Conservation (phyloP, 352 stramenopile species). For the Phytophthora ohioensis region DNA sequence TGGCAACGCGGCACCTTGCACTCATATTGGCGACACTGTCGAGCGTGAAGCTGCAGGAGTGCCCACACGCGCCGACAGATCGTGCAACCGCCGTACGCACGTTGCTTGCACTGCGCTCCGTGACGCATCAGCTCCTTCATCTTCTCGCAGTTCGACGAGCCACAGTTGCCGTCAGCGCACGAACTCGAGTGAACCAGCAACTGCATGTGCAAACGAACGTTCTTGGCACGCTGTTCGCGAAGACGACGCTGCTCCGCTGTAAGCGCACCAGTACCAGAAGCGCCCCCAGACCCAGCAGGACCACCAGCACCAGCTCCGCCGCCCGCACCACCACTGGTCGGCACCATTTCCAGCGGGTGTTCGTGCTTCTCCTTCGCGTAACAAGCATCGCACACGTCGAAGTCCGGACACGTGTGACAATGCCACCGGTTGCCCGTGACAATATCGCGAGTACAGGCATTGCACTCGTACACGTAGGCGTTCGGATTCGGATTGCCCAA, state of each 20-base stretch:
- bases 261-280: slow-evolving; percentile 38
- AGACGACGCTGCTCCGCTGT: slow-evolving; percentile 72
- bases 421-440: slow-evolving; percentile 89
- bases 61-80: slow-evolving; percentile 98
- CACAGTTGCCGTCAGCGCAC: slow-evolving; percentile 93
- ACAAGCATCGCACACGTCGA: slow-evolving; percentile 91
- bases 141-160: slow-evolving; percentile 97
- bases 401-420: slow-evolving; percentile 90
- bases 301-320: slow-evolving; percentile 19
- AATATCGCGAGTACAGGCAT: slow-evolving; percentile 87
- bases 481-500: slow-evolving; percentile 96
- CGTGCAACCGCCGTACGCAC: slow-evolving; percentile 93
- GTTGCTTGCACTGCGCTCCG: slow-evolving; percentile 93
- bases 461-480: slow-evolving; percentile 89
- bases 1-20: slow-evolving; percentile 97
- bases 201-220: slow-evolving; percentile 98
- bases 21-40: slow-evolving; percentile 94
- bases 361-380: slow-evolving; percentile 87
- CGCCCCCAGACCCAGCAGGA: slow-evolving; percentile 30
- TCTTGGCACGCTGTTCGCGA: slow-evolving; percentile 92
- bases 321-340: slow-evolving; percentile 56
- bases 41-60: slow-evolving; percentile 97
- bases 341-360: slow-evolving; percentile 84
- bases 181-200: slow-evolving; percentile 97
- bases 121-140: slow-evolving; percentile 99